A percentile compares a stretch with the other conserved stretches of the same genome.
Evolutionary conservation across 2,329 filamentous ascomycete species (phyloP).

Genomic region (Bipolaris zeicola): DNA sequence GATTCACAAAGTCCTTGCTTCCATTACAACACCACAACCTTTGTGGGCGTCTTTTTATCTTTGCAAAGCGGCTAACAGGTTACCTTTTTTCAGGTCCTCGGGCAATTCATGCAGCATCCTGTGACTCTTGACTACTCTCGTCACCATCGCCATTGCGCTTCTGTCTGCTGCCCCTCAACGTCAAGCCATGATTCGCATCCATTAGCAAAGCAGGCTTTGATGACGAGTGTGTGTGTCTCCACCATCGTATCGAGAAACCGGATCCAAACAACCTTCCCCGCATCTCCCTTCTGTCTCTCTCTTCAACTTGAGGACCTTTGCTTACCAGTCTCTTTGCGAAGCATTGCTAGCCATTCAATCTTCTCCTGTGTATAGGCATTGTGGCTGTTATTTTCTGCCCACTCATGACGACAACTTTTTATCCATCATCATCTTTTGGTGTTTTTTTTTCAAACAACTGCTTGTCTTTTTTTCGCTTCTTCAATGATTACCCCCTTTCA

Average conservation of each 20-base stretch:
- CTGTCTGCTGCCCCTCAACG: slow-evolving; percentile 17
- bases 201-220: slow-evolving; percentile 1
- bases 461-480: slow-evolving; percentile 28
- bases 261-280: background rate
- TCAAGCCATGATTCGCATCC: background rate
- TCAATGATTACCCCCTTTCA: slow-evolving; percentile 41
- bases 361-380: slow-evolving; percentile 1
- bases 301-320: slow-evolving; percentile 8
- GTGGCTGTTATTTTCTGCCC: too few species aligned
- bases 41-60: background rate
- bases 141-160: slow-evolving; percentile 29
- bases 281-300: background rate
- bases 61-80: slow-evolving; percentile 13
- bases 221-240: slow-evolving; percentile 2
- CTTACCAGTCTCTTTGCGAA: background rate
- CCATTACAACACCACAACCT: background rate
- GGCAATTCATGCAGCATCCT: slow-evolving; percentile 44
- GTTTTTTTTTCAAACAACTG: slow-evolving; percentile 6
- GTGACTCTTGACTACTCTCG: slow-evolving; percentile 37
- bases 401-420: too few species aligned
- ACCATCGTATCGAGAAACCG: background rate
- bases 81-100: slow-evolving; percentile 29
- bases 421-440: background rate
- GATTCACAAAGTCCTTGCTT: background rate
- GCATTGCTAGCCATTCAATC: background rate